Evolutionary conservation across 1,284 basidiomycete genomes (phyloP).

Genomic region (Leccinum solheimii): DNA sequence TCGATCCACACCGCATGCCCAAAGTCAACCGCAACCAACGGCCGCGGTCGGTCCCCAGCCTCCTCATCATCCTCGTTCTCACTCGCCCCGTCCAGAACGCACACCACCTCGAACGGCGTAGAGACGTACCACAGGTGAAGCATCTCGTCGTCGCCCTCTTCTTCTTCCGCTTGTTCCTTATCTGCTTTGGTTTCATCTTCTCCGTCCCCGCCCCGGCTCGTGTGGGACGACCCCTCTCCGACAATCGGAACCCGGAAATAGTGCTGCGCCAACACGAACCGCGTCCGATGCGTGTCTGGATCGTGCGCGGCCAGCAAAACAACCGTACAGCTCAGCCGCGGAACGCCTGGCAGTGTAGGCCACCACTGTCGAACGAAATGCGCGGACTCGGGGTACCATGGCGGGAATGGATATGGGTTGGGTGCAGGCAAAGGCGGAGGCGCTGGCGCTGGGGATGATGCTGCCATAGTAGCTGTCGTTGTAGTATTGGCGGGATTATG

Average conservation of each 20-base stretch:
- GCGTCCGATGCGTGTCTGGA: constrained; percentile 51
- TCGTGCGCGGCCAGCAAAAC: constrained; percentile 63
- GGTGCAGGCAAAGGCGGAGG: neutral
- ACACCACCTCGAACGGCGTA: constrained; percentile 68
- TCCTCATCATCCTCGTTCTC: constrained; percentile 39
- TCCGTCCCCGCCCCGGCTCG: neutral
- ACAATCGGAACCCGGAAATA: constrained; percentile 66
- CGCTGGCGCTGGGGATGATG: neutral
- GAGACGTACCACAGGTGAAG: constrained; percentile 70
- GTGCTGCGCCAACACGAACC: constrained; percentile 71
- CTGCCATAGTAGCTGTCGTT: neutral
- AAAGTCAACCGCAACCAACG: constrained; percentile 75
- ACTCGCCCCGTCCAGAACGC: constrained; percentile 49
- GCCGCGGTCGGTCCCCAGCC: constrained; percentile 51
- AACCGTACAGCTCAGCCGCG: constrained; percentile 69
- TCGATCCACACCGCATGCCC: constrained; percentile 77
- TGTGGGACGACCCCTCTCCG: constrained; percentile 9
- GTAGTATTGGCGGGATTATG: neutral
- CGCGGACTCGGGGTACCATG: constrained; percentile 68
- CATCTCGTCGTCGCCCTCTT: constrained; percentile 44
- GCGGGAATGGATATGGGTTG: constrained; percentile 57
- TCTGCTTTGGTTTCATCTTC: neutral
- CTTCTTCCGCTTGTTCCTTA: constrained; percentile 2
- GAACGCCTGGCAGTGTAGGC: constrained; percentile 61
- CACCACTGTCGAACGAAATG: constrained; percentile 80